phyloP scores from a whole-genome alignment of 2,329 filamentous ascomycete genomes.

The Aspergillus jensenii region DNA sequence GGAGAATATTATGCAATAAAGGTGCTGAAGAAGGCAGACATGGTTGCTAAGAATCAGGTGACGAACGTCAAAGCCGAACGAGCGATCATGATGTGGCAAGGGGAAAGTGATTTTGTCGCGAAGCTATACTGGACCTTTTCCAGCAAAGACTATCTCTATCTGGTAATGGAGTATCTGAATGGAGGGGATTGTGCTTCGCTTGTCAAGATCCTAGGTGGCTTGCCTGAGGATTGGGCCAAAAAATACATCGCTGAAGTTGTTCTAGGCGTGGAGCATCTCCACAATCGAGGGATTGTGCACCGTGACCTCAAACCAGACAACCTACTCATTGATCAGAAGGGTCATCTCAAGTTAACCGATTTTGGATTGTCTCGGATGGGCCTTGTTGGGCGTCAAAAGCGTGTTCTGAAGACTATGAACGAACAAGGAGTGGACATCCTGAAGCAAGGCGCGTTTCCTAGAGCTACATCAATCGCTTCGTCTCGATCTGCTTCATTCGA shows the following conservation, averaged over 20 bases:
- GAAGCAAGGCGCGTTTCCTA: slow-evolving; percentile 86
- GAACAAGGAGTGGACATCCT: slow-evolving; percentile 91
- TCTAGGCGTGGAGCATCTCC: slow-evolving; percentile 93
- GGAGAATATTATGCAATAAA: slow-evolving; percentile 99
- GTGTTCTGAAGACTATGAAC: slow-evolving; percentile 73
- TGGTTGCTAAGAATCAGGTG: slow-evolving; percentile 99
- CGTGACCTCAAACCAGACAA: slow-evolving; percentile 97
- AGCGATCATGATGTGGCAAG: slow-evolving; percentile 99
- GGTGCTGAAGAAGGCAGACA: slow-evolving; percentile 98
- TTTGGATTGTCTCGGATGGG: slow-evolving; percentile 98
- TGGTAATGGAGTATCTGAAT: slow-evolving; percentile 99
- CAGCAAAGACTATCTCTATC: slow-evolving; percentile 96
- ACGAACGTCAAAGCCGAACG: slow-evolving; percentile 98
- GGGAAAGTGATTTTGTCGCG: slow-evolving; percentile 96
- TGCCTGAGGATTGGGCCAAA: slow-evolving; percentile 96
- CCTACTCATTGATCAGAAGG: slow-evolving; percentile 92
- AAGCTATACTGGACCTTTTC: slow-evolving; percentile 99
- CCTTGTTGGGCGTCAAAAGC: slow-evolving; percentile 91
- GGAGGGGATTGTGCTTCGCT: slow-evolving; percentile 95
- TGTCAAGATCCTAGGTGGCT: slow-evolving; percentile 87
- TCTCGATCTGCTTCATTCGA: slow-evolving; percentile 94
- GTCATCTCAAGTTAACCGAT: slow-evolving; percentile 94
- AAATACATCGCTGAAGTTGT: slow-evolving; percentile 97
- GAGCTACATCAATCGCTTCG: slow-evolving; percentile 80
- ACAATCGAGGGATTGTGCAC: slow-evolving; percentile 92